Evolutionary conservation across 106 monocot genomes (phyloP), one percentile per base, ranked within the genome.

Genomic region (Dactylorhiza incarnata): DNA sequence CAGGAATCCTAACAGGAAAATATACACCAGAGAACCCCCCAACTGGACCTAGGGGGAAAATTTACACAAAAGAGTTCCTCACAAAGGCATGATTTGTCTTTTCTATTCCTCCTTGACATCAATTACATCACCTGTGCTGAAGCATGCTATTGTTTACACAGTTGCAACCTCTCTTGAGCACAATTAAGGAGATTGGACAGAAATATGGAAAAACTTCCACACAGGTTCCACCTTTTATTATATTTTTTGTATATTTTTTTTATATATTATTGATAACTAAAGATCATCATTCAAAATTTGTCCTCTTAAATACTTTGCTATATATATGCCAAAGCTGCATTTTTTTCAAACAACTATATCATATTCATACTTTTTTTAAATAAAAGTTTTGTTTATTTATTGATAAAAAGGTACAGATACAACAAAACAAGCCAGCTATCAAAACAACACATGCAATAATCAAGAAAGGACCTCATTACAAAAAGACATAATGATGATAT

Each of bases 11-110:
- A 46, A 94, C 94, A 16, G 99, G 99, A 73, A 99, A 99, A 53
- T 99, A 99, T 68, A 91, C 94, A 1, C 88, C 94, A 46, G 80
- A 87, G 66, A 99, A 99, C 74, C 89, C 88, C 37, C 99, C 99
- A 46, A 92, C 78, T 54, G 99, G 99, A 9, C 99, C 99, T 23
- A 81, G 99, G n/a, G 86, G 94, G 10, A 78, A 78, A 24, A 92
- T 99, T n/a, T 99, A 99, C 80, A 99, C 99, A 55, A 79, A 88
- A 5, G 91, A 87, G 29, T 79, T 90, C 66, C 91, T 99, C 44
- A 79, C 76, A n/a, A 94, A 90, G 86, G 94, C 53, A 84, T 76
- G 81, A 58, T 76, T 16, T 68, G 5, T 37, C 55, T 4, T 16
- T 45, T 67, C 24, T 49, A 26, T 25, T 52, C 12, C 43, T 46